Evolutionary conservation across 108 stramenopile genomes (phyloP).

Genomic region (Seminavis robusta): DNA sequence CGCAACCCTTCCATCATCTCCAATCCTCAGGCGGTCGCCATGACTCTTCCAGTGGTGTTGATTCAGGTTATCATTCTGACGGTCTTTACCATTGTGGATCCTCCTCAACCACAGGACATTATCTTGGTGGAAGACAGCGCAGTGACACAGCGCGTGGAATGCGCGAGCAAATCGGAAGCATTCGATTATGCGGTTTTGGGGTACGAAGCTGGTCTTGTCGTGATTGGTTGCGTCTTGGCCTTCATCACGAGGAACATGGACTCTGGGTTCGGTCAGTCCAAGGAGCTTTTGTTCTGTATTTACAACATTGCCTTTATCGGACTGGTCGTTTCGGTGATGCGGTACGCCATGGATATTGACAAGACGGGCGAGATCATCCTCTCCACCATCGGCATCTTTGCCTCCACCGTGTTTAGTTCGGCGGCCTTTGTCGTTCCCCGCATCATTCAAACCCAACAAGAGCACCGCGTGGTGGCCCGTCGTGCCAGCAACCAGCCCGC

Average conservation of each 20-base stretch:
- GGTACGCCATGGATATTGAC: too few relatives aligned
- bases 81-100: conserved; percentile 43
- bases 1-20: too few relatives aligned
- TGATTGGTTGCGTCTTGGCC: conserved; percentile 36
- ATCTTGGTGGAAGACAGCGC: conserved; percentile 11
- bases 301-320: conserved; percentile 39
- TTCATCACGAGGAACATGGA: conserved; percentile 39
- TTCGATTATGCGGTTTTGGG: conserved; percentile 10
- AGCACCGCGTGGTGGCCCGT: too few relatives aligned
- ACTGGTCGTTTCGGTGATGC: conserved; percentile 6
- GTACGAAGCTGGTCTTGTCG: conserved; percentile 22
- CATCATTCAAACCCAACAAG: too few relatives aligned
- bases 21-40: too few relatives aligned
- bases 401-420: too few relatives aligned
- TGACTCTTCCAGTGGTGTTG: conserved; percentile 34
- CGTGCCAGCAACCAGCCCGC: too few relatives aligned
- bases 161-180: conserved; percentile 16
- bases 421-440: too few relatives aligned
- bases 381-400: too few relatives aligned
- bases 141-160: conserved; percentile 14
- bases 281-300: conserved; percentile 45
- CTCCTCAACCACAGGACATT: conserved; percentile 7
- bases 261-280: conserved; percentile 26
- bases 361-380: too few relatives aligned
- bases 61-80: conserved; percentile 21